Conservation (phyloP, 176 grass and related monocot genomes). For the Secale cereale region DNA sequence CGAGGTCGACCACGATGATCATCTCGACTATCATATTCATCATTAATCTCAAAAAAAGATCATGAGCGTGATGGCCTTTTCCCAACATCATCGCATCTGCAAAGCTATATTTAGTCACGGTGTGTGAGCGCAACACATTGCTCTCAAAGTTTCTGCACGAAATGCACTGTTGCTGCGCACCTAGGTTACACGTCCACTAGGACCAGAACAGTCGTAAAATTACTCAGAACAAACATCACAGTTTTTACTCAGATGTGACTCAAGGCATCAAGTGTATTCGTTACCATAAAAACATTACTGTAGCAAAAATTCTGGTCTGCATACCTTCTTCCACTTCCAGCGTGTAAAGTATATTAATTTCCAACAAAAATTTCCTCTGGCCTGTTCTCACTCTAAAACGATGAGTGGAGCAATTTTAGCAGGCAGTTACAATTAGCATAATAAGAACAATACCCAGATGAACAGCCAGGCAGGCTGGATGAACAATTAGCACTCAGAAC, state of each 20-base stretch:
- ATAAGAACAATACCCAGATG: not conserved
- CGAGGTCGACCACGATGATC: not conserved
- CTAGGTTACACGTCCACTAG: not conserved
- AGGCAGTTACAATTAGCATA: not conserved
- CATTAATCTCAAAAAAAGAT: constrained; percentile 14
- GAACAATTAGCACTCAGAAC: too few species aligned
- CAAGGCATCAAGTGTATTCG: not conserved
- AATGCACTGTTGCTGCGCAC: not conserved
- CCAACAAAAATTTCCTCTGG: not conserved
- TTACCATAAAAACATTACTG: not conserved
- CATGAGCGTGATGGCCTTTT: not conserved
- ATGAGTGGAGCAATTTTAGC: not conserved
- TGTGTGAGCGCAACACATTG: not conserved
- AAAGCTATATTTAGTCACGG: not conserved
- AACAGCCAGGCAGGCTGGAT: not conserved
- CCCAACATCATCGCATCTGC: not conserved
- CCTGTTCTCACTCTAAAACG: not conserved
- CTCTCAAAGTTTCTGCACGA: not conserved
- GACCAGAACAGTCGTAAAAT: not conserved
- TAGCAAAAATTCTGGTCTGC: not conserved
- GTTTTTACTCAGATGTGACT: too few species aligned
- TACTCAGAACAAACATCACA: not conserved
- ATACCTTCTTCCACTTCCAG: not conserved
- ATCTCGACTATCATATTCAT: not conserved
- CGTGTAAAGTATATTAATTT: not conserved